Evolutionary conservation across 176 grass and related monocot genomes (phyloP), one percentile per base, ranked within the genome.

Genomic region (Ananas comosus): DNA sequence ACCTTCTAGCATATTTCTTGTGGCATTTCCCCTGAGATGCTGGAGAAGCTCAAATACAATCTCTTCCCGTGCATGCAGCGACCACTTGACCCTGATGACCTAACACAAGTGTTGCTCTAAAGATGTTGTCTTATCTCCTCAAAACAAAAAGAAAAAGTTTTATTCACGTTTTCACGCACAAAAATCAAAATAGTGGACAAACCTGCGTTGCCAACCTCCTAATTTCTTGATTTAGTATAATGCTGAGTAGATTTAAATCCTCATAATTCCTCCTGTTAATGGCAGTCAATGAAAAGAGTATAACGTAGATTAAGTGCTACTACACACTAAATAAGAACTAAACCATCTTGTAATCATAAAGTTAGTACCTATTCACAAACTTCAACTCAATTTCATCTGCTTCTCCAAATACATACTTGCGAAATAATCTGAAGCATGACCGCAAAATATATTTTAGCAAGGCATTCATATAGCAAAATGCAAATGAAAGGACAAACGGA

Each of bases 61-160:
- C 72, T 99, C 94, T 76, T 99, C 94, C 69, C 94, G 92, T 22
- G 94, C 94, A 75, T 99, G 94, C 67, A 99, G 85, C 53, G 94
- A 93, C 94, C 94, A 99, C 77, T 99, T 99, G 48, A 99, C 94
- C 67, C 94, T 87, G 72, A 99, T 99, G 24, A 99, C 94, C 94
- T 99, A 57, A 23, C 12, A 74, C 2, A 17, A 4, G 29, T 29
- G 52, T 50, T 61, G 56, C 17, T 61, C 56, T 2, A 61, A 61
- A 61, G 56, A 1, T 18, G 56, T 61, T 10, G 10, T 18, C 7
- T 9, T 61, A 61, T 61, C 11, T 21, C 16, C 54, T 59, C 54
- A 7, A n/a, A 42, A 42, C 33, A 42, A 42, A 42, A 42, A 7
- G 33, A 7, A 42, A 42, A 4, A 42, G 33, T 42, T 42, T 42